Conservation (phyloP, 1,284 basidiomycete genomes). For the Singerocomus rubriflavus region DNA sequence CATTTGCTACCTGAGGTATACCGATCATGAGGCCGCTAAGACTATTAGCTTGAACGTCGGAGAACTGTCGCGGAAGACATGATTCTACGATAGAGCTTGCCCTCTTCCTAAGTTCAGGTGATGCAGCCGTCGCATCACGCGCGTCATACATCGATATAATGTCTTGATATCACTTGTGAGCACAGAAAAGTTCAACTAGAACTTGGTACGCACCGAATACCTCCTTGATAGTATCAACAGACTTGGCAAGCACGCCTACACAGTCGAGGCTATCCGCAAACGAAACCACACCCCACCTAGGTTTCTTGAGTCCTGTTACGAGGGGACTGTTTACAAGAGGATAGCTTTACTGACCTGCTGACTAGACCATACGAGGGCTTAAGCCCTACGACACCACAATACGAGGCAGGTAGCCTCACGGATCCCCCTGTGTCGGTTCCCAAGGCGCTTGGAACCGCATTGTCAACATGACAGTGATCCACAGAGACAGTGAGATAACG, state of each 20-base stretch:
- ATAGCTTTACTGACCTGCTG: slow-evolving; percentile 54
- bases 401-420: slow-evolving; percentile 87
- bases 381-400: slow-evolving; percentile 88
- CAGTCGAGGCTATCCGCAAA: slow-evolving; percentile 96
- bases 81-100: slow-evolving; percentile 15
- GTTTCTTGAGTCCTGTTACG: slow-evolving; percentile 19
- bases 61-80: slow-evolving; percentile 22
- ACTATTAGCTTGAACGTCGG: background rate
- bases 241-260: slow-evolving; percentile 77
- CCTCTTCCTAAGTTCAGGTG: slow-evolving; percentile 40
- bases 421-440: slow-evolving; percentile 97
- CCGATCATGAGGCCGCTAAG: slow-evolving; percentile 54
- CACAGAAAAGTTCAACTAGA: background rate
- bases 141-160: slow-evolving; percentile 64
- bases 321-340: background rate
- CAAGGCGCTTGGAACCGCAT: slow-evolving; percentile 63
- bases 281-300: slow-evolving; percentile 86
- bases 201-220: slow-evolving; percentile 55
- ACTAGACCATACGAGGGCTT: slow-evolving; percentile 96
- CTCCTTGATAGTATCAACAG: slow-evolving; percentile 46
- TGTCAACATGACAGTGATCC: slow-evolving; percentile 8
- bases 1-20: slow-evolving; percentile 56
- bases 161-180: slow-evolving; percentile 40
- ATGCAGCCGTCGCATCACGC: slow-evolving; percentile 77
- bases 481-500: slow-evolving; percentile 30